phyloP scores from a whole-genome alignment of 2,329 filamentous ascomycete genomes.

The Septoria linicola region DNA sequence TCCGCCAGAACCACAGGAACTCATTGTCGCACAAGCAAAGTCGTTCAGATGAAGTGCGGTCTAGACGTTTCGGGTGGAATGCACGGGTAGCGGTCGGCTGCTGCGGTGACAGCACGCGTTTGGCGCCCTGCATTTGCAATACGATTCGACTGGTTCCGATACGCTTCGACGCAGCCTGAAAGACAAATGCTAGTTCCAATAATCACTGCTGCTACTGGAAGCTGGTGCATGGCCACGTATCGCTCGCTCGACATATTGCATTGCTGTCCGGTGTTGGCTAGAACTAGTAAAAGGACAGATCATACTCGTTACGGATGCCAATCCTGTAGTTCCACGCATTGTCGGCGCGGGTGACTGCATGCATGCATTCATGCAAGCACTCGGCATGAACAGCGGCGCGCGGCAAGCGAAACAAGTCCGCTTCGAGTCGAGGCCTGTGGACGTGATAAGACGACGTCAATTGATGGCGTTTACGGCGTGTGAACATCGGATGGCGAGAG shows the following conservation, averaged over 20 bases:
- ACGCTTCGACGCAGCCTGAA: background rate
- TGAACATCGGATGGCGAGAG: background rate
- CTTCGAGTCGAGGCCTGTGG: background rate
- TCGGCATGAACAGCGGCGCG: conserved; percentile 10
- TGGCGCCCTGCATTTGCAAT: background rate
- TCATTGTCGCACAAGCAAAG: too few species aligned
- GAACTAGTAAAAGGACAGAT: too few species aligned
- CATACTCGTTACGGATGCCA: too few species aligned
- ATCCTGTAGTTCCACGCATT: too few species aligned
- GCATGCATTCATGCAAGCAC: conserved; percentile 2
- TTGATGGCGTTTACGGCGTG: background rate
- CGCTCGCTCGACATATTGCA: too few species aligned
- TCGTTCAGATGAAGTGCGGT: conserved; percentile 3
- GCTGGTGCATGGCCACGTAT: background rate
- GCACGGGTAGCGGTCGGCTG: background rate
- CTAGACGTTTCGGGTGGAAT: conserved; percentile 8
- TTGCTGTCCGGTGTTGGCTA: background rate
- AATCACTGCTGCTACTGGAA: background rate
- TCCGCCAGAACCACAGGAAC: too few species aligned
- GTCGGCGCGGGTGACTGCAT: too few species aligned
- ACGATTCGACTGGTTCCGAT: background rate
- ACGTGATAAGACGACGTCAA: background rate
- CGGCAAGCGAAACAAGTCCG: background rate
- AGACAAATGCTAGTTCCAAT: background rate
- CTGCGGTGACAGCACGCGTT: background rate